Conservation (phyloP, 2,329 filamentous ascomycete genomes). For the Aspergillus versicolor region DNA sequence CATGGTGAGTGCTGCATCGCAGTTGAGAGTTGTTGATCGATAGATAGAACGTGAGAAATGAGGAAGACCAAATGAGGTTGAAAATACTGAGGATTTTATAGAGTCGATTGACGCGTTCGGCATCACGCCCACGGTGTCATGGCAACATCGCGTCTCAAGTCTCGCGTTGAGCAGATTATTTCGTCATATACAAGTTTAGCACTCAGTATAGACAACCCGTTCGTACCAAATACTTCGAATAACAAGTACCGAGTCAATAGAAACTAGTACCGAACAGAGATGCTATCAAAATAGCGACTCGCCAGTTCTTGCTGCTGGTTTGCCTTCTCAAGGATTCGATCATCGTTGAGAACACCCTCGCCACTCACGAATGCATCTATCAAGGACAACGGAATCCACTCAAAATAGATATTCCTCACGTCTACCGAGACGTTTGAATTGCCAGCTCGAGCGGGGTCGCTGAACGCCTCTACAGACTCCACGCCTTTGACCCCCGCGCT, state of each 20-base stretch:
- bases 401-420: constrained; percentile 56
- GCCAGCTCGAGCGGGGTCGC: constrained; percentile 5
- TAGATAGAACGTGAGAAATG: not conserved
- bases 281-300: constrained; percentile 21
- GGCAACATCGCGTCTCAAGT: constrained; percentile 8
- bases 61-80: not conserved
- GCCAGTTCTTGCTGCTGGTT: constrained; percentile 19
- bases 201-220: not conserved
- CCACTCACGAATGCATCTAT: constrained; percentile 59
- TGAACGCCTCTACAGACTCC: constrained; percentile 19
- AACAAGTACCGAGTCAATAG: not conserved
- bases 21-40: not conserved
- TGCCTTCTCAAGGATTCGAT: constrained; percentile 25
- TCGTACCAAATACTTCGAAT: not conserved
- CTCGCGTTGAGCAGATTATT: constrained; percentile 5
- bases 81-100: no score
- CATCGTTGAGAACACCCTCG: constrained; percentile 41
- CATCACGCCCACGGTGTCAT: not conserved
- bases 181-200: not conserved
- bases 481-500: constrained; percentile 23
- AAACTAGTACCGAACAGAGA: constrained; percentile 6
- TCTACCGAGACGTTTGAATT: constrained; percentile 23
- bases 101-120: not conserved
- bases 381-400: constrained; percentile 56
- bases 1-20: not conserved